phyloP scores from a whole-genome alignment of 2,329 filamentous ascomycete species.

The Ophiobolus disseminans region DNA sequence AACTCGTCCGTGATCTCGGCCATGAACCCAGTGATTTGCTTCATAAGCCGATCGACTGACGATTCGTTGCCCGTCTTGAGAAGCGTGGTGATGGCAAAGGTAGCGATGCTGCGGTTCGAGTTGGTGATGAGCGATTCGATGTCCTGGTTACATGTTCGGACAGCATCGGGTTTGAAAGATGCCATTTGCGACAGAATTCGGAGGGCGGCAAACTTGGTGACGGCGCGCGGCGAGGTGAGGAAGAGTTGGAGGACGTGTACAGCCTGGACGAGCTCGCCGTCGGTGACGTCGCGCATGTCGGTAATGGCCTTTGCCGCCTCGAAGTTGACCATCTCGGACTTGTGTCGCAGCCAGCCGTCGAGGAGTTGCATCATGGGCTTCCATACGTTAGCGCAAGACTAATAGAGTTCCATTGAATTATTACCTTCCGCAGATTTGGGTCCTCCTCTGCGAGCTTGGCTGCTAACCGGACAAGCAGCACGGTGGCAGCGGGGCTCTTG shows the following conservation, averaged over 20 bases:
- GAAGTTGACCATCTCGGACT: constrained; percentile 93
- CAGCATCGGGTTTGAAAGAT: constrained; percentile 91
- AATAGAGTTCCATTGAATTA: too few species aligned
- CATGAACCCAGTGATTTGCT: constrained; percentile 98
- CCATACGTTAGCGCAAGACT: constrained; percentile 15
- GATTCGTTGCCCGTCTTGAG: constrained; percentile 98
- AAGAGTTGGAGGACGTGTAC: constrained; percentile 96
- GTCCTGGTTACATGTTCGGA: constrained; percentile 93
- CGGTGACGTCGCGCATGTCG: constrained; percentile 90
- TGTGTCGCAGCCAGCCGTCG: constrained; percentile 95
- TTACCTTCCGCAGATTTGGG: constrained; percentile 74
- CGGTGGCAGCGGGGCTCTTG: constrained; percentile 90
- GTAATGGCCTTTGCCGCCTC: constrained; percentile 98
- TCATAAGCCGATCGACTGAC: constrained; percentile 96
- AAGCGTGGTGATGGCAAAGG: constrained; percentile 96
- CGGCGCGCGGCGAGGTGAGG: constrained; percentile 91
- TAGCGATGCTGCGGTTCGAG: constrained; percentile 95
- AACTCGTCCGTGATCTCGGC: constrained; percentile 99
- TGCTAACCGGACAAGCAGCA: constrained; percentile 91
- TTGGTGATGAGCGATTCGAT: constrained; percentile 97
- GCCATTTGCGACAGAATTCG: constrained; percentile 96
- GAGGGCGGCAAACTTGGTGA: constrained; percentile 97
- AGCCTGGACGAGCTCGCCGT: constrained; percentile 88
- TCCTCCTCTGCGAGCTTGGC: constrained; percentile 96
- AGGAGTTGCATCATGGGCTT: constrained; percentile 93